A percentile compares a stretch with the other conserved stretches of the same genome.
phyloP scores from a whole-genome alignment of 257 asterid species.

The Fraxinus pennsylvanica region DNA sequence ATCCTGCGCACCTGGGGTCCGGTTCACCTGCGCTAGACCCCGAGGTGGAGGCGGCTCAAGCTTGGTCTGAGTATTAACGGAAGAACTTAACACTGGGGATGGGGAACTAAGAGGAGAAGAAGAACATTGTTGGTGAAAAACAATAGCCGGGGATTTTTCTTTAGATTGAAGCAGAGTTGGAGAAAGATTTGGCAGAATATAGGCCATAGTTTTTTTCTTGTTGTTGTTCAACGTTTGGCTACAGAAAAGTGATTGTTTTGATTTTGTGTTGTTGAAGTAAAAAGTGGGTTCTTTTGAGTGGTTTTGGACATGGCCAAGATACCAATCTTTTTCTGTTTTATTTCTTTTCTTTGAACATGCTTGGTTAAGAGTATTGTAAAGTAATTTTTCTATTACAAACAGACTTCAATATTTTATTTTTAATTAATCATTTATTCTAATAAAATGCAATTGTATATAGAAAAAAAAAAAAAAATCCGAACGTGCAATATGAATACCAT shows the following conservation, averaged over 20 bases:
- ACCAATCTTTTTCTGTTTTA: not conserved
- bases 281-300: conserved; percentile 36
- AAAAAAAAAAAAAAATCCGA: no score
- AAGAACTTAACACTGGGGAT: conserved; percentile 24
- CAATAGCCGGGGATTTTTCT: conserved; percentile 43
- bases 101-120: not conserved
- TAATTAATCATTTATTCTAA: not conserved
- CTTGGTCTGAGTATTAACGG: conserved; percentile 36
- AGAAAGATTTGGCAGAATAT: conserved; percentile 69
- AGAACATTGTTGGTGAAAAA: conserved; percentile 21
- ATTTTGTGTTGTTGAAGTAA: conserved; percentile 19
- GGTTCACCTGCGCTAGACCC: conserved; percentile 47
- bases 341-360: not conserved
- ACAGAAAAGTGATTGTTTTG: not conserved
- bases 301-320: conserved; percentile 35
- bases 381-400: not conserved
- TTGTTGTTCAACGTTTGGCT: not conserved
- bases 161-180: conserved; percentile 48
- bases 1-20: conserved; percentile 40
- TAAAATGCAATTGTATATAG: no score
- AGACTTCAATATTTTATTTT: not conserved
- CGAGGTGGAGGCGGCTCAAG: conserved; percentile 42
- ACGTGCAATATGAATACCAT: no score
- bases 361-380: not conserved
- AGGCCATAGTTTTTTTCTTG: conserved; percentile 47